Evolutionary conservation across 2,329 filamentous ascomycete species (phyloP), one percentile per base, ranked within the genome.

Genomic region (Fusarium chuoi): DNA sequence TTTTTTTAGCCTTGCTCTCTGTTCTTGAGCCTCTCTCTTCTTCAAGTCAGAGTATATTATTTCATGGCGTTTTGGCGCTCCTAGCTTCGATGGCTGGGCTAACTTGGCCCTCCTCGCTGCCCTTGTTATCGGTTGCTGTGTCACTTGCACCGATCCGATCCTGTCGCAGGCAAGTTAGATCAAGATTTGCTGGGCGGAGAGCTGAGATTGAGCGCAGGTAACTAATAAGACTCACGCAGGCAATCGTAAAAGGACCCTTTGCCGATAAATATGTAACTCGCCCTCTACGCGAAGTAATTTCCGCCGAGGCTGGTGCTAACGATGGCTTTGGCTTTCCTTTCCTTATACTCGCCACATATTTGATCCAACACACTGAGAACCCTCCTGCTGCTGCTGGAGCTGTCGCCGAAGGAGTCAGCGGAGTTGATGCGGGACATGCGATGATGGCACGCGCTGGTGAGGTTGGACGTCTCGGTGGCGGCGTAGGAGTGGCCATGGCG

Each of bases 261-360:
- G 85, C 89, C 1, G 89, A 91, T 75, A 90, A 89, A 68, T 91
- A 86, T 55, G 89, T 91, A 6, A 82, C 86, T 24, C 85, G 89
- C 2, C 84, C 85, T 3, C 81, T 91, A 6, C 85, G 89, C 20
- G 88, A 91, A 75, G 87, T 91, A 63, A 91, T 91, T n/a, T 90
- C 89, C 0, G 85, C 89, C 1, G 89, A 91, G 73, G 89, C 88
- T 4, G 89, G 89, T 13, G 86, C 87, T 4, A 91, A 91, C 65
- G 89, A 91, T 65, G 89, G 89, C 0, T 90, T 91, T 24, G 89
- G 88, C 0, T 91, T 90, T 48, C 89, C 89, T 0, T 91, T 91
- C 61, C 82, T 91, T 5, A 85, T 90, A 82, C 57, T 71, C 1
- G 62, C 68, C 1, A 62, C 64, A 3, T 71, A 52, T 5, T n/a